phyloP scores from a whole-genome alignment of 306 rosid species.

The Acacia crassicarpa region DNA sequence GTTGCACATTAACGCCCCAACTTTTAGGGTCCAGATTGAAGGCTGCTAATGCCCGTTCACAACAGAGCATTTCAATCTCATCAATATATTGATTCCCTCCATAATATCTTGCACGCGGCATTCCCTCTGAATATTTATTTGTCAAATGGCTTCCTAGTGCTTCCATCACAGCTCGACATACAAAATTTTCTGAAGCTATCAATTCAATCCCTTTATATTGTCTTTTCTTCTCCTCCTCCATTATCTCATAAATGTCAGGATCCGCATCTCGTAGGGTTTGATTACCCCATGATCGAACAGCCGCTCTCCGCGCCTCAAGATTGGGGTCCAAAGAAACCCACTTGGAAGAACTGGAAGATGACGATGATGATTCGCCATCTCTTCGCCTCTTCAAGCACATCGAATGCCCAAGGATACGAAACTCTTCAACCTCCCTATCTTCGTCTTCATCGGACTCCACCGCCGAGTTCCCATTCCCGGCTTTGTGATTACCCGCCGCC shows the following conservation, averaged over 20 bases:
- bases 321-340: slow-evolving; percentile 49
- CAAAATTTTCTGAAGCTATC: slow-evolving; percentile 91
- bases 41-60: slow-evolving; percentile 78
- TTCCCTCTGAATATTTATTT: slow-evolving; percentile 89
- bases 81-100: slow-evolving; percentile 82
- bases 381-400: slow-evolving; percentile 83
- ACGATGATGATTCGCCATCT: slow-evolving; percentile 61
- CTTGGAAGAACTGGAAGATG: slow-evolving; percentile 36
- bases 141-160: slow-evolving; percentile 91
- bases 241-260: slow-evolving; percentile 63
- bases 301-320: slow-evolving; percentile 56
- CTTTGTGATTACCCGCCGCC: slow-evolving; percentile 32
- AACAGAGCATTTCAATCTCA: slow-evolving; percentile 75
- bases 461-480: slow-evolving; percentile 32
- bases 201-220: slow-evolving; percentile 78
- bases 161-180: slow-evolving; percentile 84
- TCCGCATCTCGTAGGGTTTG: slow-evolving; percentile 66
- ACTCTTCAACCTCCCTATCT: slow-evolving; percentile 72
- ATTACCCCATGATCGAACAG: slow-evolving; percentile 74
- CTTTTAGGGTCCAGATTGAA: slow-evolving; percentile 60
- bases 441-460: slow-evolving; percentile 40
- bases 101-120: slow-evolving; percentile 85
- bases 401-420: slow-evolving; percentile 85
- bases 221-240: slow-evolving; percentile 82
- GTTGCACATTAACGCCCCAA: slow-evolving; percentile 96